Conservation (phyloP, 805 yeast species). For the Groenewaldozyma salmanticensis region DNA sequence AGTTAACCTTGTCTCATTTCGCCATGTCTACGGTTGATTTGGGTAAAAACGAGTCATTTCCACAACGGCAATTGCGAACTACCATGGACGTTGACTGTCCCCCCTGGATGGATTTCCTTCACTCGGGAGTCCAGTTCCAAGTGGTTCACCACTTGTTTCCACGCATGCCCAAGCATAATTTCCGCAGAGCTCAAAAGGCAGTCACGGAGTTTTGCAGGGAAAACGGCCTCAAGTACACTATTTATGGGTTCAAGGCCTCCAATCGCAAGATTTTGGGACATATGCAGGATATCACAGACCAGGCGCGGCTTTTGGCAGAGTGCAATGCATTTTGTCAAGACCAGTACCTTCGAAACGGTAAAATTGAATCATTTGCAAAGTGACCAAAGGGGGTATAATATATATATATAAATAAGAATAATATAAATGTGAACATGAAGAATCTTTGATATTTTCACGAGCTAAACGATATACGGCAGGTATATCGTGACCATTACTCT, state of each 20-base stretch:
- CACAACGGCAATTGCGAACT: conserved; percentile 72
- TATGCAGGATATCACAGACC: conserved; percentile 67
- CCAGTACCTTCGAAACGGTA: background rate
- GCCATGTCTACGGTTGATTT: conserved; percentile 89
- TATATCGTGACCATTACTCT: no score
- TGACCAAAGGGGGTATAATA: no score
- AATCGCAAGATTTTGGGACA: conserved; percentile 60
- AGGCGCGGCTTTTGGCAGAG: conserved; percentile 64
- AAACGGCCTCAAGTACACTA: conserved; percentile 69
- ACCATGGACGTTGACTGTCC: conserved; percentile 96
- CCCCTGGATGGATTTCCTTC: conserved; percentile 80
- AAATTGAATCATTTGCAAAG: no score
- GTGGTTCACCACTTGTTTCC: conserved; percentile 88
- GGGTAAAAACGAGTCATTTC: conserved; percentile 70
- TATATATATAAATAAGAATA: no score
- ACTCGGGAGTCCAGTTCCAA: conserved; percentile 88
- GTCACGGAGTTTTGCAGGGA: conserved; percentile 67
- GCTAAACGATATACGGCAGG: no score
- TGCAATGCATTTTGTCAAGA: conserved; percentile 55
- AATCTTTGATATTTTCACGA: no score
- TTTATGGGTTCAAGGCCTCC: conserved; percentile 76
- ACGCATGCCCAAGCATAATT: conserved; percentile 77
- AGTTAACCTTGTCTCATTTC: conserved; percentile 80
- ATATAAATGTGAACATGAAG: no score
- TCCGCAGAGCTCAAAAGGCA: conserved; percentile 60